These are phyloP conservation scores for Pyrrhoderma lamaoense DNA, from an alignment of 1,284 basidiomycete genomes.

Conservation along the genomic window DNA sequence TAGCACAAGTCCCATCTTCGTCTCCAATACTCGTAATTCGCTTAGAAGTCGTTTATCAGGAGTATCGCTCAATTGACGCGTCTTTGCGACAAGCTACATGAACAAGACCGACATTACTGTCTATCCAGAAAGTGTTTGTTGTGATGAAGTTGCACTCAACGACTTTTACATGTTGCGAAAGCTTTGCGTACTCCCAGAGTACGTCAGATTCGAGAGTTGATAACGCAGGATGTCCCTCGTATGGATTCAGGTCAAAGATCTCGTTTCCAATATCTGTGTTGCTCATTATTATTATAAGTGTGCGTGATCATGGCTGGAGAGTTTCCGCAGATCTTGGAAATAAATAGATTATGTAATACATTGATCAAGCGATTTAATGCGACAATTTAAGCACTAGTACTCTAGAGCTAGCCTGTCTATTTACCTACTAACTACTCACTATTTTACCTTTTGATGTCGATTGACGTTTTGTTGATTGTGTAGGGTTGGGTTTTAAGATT, in stretches of 20 bases:
- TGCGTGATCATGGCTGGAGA: too few relatives aligned
- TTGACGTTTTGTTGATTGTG: too few relatives aligned
- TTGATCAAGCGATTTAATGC: too few relatives aligned
- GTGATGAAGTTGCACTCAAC: conserved; percentile 33
- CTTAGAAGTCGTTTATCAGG: conserved; percentile 74
- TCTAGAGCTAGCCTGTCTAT: too few relatives aligned
- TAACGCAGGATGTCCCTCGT: conserved; percentile 57
- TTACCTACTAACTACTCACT: too few relatives aligned
- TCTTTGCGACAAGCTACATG: conserved; percentile 41
- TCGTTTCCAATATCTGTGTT: conserved; percentile 25
- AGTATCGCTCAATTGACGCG: conserved; percentile 53
- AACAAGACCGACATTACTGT: neutral
- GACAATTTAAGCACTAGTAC: too few relatives aligned
- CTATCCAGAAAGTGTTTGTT: neutral
- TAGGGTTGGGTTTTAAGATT: too few relatives aligned
- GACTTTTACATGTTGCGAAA: conserved; percentile 61
- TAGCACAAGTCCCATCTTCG: conserved; percentile 91
- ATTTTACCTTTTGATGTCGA: too few relatives aligned
- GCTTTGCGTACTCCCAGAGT: conserved; percentile 75
- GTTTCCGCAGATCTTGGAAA: too few relatives aligned
- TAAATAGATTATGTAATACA: too few relatives aligned
- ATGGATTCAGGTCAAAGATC: conserved; percentile 56
- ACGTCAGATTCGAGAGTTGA: conserved; percentile 59
- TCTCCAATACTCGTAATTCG: conserved; percentile 77
- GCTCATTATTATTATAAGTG: too few relatives aligned